phyloP scores from a whole-genome alignment of 2,329 filamentous ascomycete genomes.

The Aspergillus tanneri region DNA sequence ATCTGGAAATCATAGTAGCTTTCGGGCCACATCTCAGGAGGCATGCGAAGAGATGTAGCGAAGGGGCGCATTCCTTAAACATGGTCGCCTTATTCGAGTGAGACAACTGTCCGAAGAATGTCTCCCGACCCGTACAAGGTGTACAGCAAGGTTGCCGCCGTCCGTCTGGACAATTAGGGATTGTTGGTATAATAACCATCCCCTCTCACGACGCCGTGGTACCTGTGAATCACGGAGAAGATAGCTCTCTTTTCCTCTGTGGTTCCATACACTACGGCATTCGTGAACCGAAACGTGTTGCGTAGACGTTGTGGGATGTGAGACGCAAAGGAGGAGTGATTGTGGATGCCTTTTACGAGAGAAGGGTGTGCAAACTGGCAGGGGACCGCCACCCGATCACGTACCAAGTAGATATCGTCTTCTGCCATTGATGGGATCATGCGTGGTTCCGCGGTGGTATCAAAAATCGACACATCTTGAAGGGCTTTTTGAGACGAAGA shows the following conservation, averaged over 20 bases:
- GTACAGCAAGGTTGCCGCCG: constrained; percentile 30
- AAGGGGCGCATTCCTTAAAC: constrained; percentile 17
- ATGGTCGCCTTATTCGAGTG: constrained; percentile 8
- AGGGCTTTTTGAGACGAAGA: neutral
- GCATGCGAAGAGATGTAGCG: constrained; percentile 21
- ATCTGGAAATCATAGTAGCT: constrained; percentile 26
- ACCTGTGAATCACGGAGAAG: constrained; percentile 26
- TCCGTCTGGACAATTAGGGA: constrained; percentile 31
- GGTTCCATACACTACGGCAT: constrained; percentile 26
- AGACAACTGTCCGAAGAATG: constrained; percentile 23
- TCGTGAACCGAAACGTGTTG: constrained; percentile 27
- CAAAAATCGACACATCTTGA: constrained; percentile 2
- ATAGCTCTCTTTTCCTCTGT: constrained; percentile 27
- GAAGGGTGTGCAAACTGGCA: constrained; percentile 29
- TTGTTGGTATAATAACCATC: constrained; percentile 29
- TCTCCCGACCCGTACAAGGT: constrained; percentile 25
- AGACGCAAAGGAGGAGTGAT: constrained; percentile 27
- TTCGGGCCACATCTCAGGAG: constrained; percentile 31
- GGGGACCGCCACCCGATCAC: constrained; percentile 22
- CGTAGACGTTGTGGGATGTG: constrained; percentile 26
- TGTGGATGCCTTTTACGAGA: constrained; percentile 25
- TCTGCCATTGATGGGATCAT: constrained; percentile 1
- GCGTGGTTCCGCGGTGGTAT: constrained; percentile 8
- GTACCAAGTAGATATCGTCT: constrained; percentile 14
- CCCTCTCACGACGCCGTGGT: constrained; percentile 25